phyloP scores from a whole-genome alignment of 2,329 filamentous ascomycete species.

The Colletotrichum spaethianum region DNA sequence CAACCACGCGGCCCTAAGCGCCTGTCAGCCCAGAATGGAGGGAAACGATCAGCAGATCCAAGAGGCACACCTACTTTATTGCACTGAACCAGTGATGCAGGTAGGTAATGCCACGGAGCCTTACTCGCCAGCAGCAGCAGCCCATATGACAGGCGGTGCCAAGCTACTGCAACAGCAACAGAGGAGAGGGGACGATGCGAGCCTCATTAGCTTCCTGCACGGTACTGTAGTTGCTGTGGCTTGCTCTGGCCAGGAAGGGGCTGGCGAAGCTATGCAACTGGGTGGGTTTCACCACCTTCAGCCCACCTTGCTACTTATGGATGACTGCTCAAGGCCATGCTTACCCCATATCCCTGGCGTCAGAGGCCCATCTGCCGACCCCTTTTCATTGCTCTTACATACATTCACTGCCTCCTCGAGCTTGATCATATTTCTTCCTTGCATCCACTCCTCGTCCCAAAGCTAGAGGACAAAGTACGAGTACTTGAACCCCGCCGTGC shows the following conservation, averaged over 20 bases:
- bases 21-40: conserved; percentile 22
- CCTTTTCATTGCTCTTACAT: conserved; percentile 18
- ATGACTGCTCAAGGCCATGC: conserved; percentile 7
- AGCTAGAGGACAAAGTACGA: neutral
- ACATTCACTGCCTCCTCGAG: neutral
- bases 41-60: conserved; percentile 36
- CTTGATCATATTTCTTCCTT: conserved; percentile 12
- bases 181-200: conserved; percentile 30
- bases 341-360: conserved; percentile 19
- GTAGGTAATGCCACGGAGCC: neutral
- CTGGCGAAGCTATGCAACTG: conserved; percentile 33
- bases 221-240: conserved; percentile 23
- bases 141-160: conserved; percentile 13
- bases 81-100: neutral
- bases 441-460: neutral
- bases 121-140: conserved; percentile 16
- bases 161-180: conserved; percentile 11
- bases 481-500: conserved; percentile 13
- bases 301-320: conserved; percentile 32
- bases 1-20: conserved; percentile 29
- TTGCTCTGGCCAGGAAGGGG: conserved; percentile 5
- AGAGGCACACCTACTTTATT: conserved; percentile 22
- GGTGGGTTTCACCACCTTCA: conserved; percentile 38
- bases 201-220: conserved; percentile 30
- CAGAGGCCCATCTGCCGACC: conserved; percentile 1